phyloP scores from a whole-genome alignment of 2,329 filamentous ascomycete species.

The Microdochium trichocladiopsis region DNA sequence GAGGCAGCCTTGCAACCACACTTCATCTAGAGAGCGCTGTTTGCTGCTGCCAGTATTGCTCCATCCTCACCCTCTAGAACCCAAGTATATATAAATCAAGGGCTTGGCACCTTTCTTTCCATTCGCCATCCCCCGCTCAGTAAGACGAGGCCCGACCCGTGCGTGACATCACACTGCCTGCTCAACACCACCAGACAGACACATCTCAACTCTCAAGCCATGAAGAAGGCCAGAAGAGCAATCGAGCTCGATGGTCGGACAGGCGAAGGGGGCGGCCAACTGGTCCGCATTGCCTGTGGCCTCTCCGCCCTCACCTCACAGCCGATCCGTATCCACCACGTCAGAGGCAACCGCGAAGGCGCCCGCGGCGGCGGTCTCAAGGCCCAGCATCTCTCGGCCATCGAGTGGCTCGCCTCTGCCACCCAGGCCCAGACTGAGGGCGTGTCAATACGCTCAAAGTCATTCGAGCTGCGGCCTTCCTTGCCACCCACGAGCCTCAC shows the following conservation, averaged over 20 bases:
- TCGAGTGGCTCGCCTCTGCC: constrained; percentile 44
- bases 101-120: too few relatives aligned
- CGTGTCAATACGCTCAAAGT: constrained; percentile 41
- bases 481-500: constrained; percentile 28
- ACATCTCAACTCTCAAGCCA: neutral
- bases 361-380: constrained; percentile 37
- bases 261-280: constrained; percentile 56
- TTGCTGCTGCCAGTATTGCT: too few relatives aligned
- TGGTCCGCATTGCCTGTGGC: constrained; percentile 48
- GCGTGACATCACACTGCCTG: too few relatives aligned
- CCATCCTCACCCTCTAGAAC: too few relatives aligned
- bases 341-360: constrained; percentile 45
- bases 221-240: neutral
- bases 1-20: too few relatives aligned
- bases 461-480: constrained; percentile 38
- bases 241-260: constrained; percentile 47
- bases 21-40: too few relatives aligned
- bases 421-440: constrained; percentile 44
- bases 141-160: too few relatives aligned
- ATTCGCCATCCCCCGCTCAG: too few relatives aligned
- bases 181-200: neutral
- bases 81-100: too few relatives aligned
- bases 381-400: constrained; percentile 50
- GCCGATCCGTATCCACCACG: constrained; percentile 44
- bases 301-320: constrained; percentile 48